Conservation (phyloP, 208 protist genomes). For the Leishmania lainsoni region DNA sequence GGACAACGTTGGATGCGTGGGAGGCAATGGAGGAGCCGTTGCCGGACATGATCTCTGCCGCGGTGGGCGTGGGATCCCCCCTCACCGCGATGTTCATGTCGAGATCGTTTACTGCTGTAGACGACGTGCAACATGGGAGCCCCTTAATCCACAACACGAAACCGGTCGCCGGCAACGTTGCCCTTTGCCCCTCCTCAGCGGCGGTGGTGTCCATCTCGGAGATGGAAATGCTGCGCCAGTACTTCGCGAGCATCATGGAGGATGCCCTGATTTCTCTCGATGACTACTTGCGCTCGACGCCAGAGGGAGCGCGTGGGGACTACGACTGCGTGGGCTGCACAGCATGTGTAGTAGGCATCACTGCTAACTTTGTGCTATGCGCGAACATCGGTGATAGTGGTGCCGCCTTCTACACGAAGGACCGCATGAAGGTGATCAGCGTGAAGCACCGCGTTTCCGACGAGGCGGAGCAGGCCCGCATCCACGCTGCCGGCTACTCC, state of each 20-base stretch:
- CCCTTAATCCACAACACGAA: not conserved
- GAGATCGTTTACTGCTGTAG: not conserved
- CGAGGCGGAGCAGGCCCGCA: slow-evolving; percentile 48
- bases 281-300: slow-evolving; percentile 41
- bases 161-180: slow-evolving; percentile 5
- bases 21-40: slow-evolving; percentile 20
- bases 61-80: slow-evolving; percentile 9
- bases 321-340: slow-evolving; percentile 81
- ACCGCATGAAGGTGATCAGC: slow-evolving; percentile 53
- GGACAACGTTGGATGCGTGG: slow-evolving; percentile 24
- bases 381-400: slow-evolving; percentile 83
- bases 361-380: slow-evolving; percentile 75
- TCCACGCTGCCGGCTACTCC: slow-evolving; percentile 64
- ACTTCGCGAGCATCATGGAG: slow-evolving; percentile 76
- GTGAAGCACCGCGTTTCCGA: slow-evolving; percentile 65
- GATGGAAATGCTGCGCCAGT: slow-evolving; percentile 71
- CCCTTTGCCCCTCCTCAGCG: slow-evolving; percentile 14
- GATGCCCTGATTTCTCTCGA: slow-evolving; percentile 76
- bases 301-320: slow-evolving; percentile 60
- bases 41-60: not conserved
- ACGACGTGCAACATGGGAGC: not conserved
- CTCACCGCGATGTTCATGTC: not conserved
- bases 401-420: slow-evolving; percentile 61
- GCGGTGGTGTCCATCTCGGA: slow-evolving; percentile 38
- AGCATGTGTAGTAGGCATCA: slow-evolving; percentile 80